These are phyloP conservation scores for Didymella pinodella DNA, from an alignment of 2,329 filamentous ascomycete genomes.

Conservation along the genomic window DNA sequence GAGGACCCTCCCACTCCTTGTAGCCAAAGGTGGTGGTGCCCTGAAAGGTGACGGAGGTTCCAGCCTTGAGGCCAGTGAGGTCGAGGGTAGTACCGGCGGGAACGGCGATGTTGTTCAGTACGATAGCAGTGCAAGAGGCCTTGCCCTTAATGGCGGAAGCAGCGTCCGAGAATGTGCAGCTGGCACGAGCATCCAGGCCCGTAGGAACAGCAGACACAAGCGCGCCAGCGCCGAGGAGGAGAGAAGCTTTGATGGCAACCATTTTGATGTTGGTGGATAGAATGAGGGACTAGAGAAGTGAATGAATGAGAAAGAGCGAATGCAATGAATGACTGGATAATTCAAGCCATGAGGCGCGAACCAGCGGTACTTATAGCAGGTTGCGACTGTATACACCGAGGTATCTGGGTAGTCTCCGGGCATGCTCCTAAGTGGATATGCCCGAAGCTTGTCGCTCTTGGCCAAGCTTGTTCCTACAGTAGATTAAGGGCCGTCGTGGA, in stretches of 20 bases:
- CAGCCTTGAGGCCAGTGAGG: slow-evolving; percentile 60
- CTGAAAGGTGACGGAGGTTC: slow-evolving; percentile 67
- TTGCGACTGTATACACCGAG: slow-evolving; percentile 1
- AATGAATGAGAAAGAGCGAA: slow-evolving; percentile 19
- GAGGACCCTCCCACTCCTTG: slow-evolving; percentile 69
- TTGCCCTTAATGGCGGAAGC: slow-evolving; percentile 59
- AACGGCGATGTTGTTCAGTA: slow-evolving; percentile 62
- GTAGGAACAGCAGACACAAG: slow-evolving; percentile 43
- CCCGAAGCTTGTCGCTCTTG: slow-evolving; percentile 39
- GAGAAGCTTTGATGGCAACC: slow-evolving; percentile 34
- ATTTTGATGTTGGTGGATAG: slow-evolving; percentile 23
- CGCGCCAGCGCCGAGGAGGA: slow-evolving; percentile 40
- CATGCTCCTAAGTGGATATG: slow-evolving; percentile 8
- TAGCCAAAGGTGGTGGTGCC: slow-evolving; percentile 74
- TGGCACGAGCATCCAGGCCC: slow-evolving; percentile 41
- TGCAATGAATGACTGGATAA: slow-evolving; percentile 24
- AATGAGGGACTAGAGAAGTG: slow-evolving; percentile 21
- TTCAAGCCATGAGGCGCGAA: slow-evolving; percentile 4
- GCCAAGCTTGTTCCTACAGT: slow-evolving; percentile 36
- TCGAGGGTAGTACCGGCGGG: slow-evolving; percentile 67
- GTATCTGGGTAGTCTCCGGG: slow-evolving; percentile 4
- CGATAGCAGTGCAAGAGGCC: slow-evolving; percentile 62
- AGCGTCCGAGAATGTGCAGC: slow-evolving; percentile 65
- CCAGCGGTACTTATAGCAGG: slow-evolving; percentile 28
- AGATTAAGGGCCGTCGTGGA: slow-evolving; percentile 32